Conservation (phyloP, 192 early-diverging fungal species). For the Coemansia sp. region DNA sequence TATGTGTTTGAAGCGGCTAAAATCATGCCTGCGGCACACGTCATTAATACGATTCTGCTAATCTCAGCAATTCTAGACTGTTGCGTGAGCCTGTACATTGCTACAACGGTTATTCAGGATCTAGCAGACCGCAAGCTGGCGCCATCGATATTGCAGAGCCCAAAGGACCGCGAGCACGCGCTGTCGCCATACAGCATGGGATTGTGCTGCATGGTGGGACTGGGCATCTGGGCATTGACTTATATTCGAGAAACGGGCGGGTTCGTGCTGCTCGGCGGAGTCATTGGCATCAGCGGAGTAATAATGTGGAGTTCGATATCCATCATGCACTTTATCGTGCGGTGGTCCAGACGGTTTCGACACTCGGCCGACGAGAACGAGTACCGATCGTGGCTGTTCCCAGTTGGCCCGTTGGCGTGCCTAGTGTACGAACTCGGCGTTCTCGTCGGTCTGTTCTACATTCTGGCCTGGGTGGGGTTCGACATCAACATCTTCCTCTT, state of each 20-base stretch:
- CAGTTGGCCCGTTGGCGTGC: conserved; percentile 18
- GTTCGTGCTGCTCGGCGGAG: conserved; percentile 15
- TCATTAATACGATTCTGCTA: conserved; percentile 20
- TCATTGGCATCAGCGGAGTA: conserved; percentile 18
- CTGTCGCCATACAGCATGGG: conserved; percentile 17
- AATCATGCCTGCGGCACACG: conserved; percentile 15
- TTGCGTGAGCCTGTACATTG: conserved; percentile 18
- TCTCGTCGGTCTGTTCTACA: conserved; percentile 13
- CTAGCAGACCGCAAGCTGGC: conserved; percentile 19
- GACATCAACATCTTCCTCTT: conserved; percentile 22
- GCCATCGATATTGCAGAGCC: conserved; percentile 11
- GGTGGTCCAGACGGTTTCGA: conserved; percentile 21
- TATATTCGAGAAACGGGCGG: conserved; percentile 6
- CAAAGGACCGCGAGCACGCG: neutral
- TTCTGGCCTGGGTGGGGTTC: conserved; percentile 10
- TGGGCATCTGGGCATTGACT: conserved; percentile 19
- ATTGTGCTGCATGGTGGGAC: conserved; percentile 9
- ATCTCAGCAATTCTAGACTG: conserved; percentile 18
- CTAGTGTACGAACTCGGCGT: conserved; percentile 2
- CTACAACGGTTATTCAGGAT: conserved; percentile 16
- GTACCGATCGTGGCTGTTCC: conserved; percentile 18
- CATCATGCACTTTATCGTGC: conserved; percentile 24
- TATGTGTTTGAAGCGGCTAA: conserved; percentile 21
- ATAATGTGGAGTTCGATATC: conserved; percentile 26
- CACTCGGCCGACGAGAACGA: conserved; percentile 1